Conservation (phyloP, 169 alveolate species). For the Plasmodium blacklocki region DNA sequence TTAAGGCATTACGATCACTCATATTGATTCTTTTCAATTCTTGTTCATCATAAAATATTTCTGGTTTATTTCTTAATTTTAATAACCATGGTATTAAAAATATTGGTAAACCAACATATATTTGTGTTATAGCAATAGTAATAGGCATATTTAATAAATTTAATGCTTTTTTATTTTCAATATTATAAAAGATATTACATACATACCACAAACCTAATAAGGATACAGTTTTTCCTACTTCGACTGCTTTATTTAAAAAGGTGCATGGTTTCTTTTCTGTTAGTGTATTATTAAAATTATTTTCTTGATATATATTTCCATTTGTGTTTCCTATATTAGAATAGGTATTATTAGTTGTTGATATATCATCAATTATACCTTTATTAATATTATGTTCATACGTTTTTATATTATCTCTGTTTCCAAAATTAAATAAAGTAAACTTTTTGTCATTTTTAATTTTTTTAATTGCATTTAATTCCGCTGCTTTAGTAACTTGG, state of each 20-base stretch:
- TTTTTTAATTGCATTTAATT: conserved; percentile 4
- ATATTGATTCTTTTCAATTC: conserved; percentile 39
- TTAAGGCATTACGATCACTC: conserved; percentile 55
- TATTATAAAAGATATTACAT: conserved; percentile 82
- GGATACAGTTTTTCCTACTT: conserved; percentile 67
- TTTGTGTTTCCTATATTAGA: background rate
- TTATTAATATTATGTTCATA: conserved; percentile 17
- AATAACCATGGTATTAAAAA: conserved; percentile 81
- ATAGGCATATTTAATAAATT: conserved; percentile 82
- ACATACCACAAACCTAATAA: conserved; percentile 80
- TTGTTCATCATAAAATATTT: conserved; percentile 45
- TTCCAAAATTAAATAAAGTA: conserved; percentile 28
- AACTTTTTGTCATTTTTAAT: conserved; percentile 15
- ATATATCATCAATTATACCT: conserved; percentile 43
- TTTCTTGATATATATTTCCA: background rate
- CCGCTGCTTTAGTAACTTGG: too few species aligned
- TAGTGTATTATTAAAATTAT: background rate
- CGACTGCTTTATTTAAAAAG: conserved; percentile 43
- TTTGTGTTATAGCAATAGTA: conserved; percentile 84
- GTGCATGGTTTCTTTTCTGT: conserved; percentile 19
- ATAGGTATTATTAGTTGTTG: conserved; percentile 18
- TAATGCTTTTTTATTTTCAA: conserved; percentile 84
- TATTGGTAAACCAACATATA: conserved; percentile 85
- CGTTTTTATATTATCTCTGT: conserved; percentile 10
- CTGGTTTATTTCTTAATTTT: conserved; percentile 62